phyloP scores from a whole-genome alignment of 768 basidiomycete genomes.

The Fibroporia radiculosa region DNA sequence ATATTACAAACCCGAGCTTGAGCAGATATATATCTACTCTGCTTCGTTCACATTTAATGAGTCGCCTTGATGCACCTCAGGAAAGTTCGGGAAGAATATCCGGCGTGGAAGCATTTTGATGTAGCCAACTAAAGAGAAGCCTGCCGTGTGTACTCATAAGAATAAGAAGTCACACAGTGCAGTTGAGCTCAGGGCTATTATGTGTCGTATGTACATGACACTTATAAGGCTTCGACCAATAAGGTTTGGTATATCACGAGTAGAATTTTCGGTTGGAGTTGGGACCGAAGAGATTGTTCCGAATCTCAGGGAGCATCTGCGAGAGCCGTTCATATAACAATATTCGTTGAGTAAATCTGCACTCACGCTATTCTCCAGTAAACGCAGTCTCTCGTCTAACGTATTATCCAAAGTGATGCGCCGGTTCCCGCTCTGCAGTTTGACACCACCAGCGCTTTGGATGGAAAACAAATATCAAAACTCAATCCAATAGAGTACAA shows the following conservation, averaged over 20 bases:
- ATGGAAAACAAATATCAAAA: neutral
- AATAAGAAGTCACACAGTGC: too few relatives aligned
- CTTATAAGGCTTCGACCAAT: too few relatives aligned
- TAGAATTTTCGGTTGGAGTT: constrained; percentile 93
- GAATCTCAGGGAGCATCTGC: constrained; percentile 94
- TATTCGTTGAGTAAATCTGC: neutral
- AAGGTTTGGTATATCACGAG: constrained; percentile 32
- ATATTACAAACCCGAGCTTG: too few relatives aligned
- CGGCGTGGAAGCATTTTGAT: too few relatives aligned
- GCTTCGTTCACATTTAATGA: too few relatives aligned
- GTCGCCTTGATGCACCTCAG: too few relatives aligned
- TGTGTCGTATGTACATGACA: too few relatives aligned
- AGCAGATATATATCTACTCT: too few relatives aligned
- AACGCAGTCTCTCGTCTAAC: constrained; percentile 79
- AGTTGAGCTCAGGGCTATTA: too few relatives aligned
- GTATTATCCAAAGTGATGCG: constrained; percentile 93
- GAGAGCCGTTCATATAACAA: neutral
- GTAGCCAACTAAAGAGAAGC: too few relatives aligned
- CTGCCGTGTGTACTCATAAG: too few relatives aligned
- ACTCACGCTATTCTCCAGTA: constrained; percentile 84
- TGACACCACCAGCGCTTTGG: constrained; percentile 76
- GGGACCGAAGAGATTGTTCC: constrained; percentile 79
- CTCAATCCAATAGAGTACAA: constrained; percentile 2
- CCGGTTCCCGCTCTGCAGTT: constrained; percentile 59
- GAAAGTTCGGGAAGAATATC: too few relatives aligned